These are phyloP conservation scores for Cyberlindnera misumaiensis DNA, from an alignment of 805 yeast genomes.

Conservation along the genomic window DNA sequence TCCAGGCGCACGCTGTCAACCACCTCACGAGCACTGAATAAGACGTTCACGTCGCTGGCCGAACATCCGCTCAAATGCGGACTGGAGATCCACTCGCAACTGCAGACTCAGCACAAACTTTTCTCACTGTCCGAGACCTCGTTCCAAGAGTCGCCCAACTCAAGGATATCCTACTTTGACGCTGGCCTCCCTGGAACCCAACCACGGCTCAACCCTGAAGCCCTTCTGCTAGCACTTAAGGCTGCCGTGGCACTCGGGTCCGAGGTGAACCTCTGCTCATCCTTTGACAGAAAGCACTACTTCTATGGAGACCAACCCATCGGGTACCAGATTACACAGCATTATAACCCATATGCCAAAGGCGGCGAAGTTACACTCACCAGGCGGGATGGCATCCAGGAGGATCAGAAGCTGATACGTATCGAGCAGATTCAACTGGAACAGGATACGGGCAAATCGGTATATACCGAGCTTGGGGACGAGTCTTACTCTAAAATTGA, in stretches of 20 bases:
- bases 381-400: constrained; percentile 47
- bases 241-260: constrained; percentile 69
- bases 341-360: constrained; percentile 68
- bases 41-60: constrained; percentile 9
- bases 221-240: constrained; percentile 59
- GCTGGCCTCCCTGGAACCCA: constrained; percentile 89
- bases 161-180: constrained; percentile 71
- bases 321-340: constrained; percentile 95
- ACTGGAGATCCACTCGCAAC: constrained; percentile 87
- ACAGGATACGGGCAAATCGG: constrained; percentile 88
- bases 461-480: constrained; percentile 35
- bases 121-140: constrained; percentile 58
- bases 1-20: neutral
- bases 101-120: constrained; percentile 65
- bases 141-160: constrained; percentile 54
- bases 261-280: constrained; percentile 44
- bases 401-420: constrained; percentile 39
- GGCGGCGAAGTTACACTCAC: constrained; percentile 52
- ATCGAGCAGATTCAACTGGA: constrained; percentile 85
- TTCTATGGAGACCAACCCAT: constrained; percentile 95
- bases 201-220: constrained; percentile 73
- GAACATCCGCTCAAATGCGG: constrained; percentile 64
- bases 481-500: constrained; percentile 49
- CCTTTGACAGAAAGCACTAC: constrained; percentile 92
- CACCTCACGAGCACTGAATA: constrained; percentile 2